A percentile compares a stretch with the other conserved stretches of the same genome.
Evolutionary conservation across 345 rosid genomes (phyloP).

Genomic region (Iberis pinnata): DNA sequence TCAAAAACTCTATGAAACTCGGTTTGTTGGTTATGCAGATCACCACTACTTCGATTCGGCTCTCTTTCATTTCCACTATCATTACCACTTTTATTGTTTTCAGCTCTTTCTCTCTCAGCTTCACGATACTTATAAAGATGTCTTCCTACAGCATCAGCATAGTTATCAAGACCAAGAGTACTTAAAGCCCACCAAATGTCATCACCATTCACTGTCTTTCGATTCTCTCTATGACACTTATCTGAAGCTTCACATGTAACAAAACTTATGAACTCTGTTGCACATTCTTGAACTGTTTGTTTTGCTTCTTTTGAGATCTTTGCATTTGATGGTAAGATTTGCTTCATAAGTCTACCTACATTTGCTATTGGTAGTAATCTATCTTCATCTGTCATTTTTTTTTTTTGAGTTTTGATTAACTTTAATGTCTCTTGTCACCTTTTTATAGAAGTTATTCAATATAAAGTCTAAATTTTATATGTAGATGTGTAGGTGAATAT

Average conservation of each 20-base stretch:
- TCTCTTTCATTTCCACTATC: conserved; percentile 32
- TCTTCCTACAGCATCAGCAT: conserved; percentile 59
- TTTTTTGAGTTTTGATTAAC: neutral
- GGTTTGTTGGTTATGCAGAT: conserved; percentile 6
- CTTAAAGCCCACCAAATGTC: conserved; percentile 81
- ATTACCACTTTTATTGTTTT: conserved; percentile 28
- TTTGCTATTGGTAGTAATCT: conserved; percentile 68
- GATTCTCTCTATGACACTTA: conserved; percentile 76
- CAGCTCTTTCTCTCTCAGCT: conserved; percentile 50
- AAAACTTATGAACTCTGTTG: conserved; percentile 76
- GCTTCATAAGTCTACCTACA: conserved; percentile 73
- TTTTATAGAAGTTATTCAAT: conserved; percentile 20
- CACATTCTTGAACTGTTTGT: conserved; percentile 76
- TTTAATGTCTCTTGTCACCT: conserved; percentile 21
- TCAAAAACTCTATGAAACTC: conserved; percentile 39
- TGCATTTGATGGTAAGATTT: conserved; percentile 59
- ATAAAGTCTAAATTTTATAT: conserved; percentile 20
- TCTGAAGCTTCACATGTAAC: conserved; percentile 82
- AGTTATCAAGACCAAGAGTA: conserved; percentile 66
- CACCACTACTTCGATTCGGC: conserved; percentile 21
- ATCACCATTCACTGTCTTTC: conserved; percentile 80
- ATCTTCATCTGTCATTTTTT: conserved; percentile 54
- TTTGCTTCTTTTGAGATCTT: conserved; percentile 83
- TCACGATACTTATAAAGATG: conserved; percentile 54
- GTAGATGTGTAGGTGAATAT: conserved; percentile 13